Base-by-base conservation (phyloP, 805 yeast genomes). In the Zygotorulaspora sp. region DNA sequence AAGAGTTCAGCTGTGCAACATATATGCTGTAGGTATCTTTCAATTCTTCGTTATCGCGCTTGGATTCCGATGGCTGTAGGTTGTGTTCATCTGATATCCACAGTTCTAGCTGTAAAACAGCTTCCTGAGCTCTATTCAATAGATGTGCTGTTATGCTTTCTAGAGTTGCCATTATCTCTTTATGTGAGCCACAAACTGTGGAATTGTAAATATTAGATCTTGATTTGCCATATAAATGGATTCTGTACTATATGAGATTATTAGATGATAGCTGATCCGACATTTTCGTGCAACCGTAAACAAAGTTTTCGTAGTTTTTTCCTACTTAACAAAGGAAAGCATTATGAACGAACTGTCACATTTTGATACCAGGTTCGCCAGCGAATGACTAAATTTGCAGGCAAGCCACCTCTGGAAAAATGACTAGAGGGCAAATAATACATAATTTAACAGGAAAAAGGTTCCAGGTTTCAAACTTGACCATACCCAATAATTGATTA, bases 111-210 rank as follows among this genome's bases (percentile, higher is more conserved):
- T 53, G 62, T 27, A 46, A 30, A 4, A 58, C 47, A 22, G 62
- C 60, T 20, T 58, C 62, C 33, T 57, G 57, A 1, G 63, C 55
- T 22, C 58, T 48, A 6, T 36, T 40, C 23, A 60, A 36, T 26
- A 58, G 40, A 11, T 47, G 48, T 40, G 52, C 53, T 7, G 62
- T 48, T 3, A 58, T 44, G n/a, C 52, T 51, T 14, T 47, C 50
- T 30, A 56, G 31, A 21, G 35, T 41, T 12, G 43, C 40, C 44
- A 42, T 47, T 21, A 7, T 21, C 9, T 21, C 9, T 21, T 10
- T 21, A 8, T 21, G 23, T n/a, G n/a, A n/a, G n/a, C n/a, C n/a
- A n/a, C n/a, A n/a, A n/a, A n/a, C n/a, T n/a, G n/a, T n/a, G n/a
- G n/a, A n/a, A n/a, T n/a, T n/a, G n/a, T n/a, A n/a, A n/a, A 6